Conservation (phyloP, 140 eudicot genomes). For the Senecio squalidus region DNA sequence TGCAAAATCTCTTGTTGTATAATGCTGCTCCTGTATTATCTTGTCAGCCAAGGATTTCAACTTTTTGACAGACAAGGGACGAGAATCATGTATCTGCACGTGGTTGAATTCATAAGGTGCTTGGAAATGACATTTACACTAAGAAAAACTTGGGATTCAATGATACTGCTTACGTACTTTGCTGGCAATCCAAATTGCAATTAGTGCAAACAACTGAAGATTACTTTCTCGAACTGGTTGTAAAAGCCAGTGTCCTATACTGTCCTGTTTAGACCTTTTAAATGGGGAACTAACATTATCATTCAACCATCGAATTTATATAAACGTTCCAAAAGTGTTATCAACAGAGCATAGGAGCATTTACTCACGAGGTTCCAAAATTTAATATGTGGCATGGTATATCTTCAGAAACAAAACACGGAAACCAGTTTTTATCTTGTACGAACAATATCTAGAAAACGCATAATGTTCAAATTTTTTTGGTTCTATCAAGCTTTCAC, state of each 20-base stretch:
- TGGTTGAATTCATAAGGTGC: conserved; percentile 11
- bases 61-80: conserved; percentile 44
- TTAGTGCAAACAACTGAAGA: conserved; percentile 75
- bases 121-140: neutral
- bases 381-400: neutral
- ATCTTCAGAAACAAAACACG: neutral
- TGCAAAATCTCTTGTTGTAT: conserved; percentile 54
- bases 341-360: conserved; percentile 1
- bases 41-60: conserved; percentile 56
- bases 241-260: conserved; percentile 47
- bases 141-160: conserved; percentile 22
- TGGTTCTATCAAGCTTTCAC: too few species aligned
- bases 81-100: conserved; percentile 62
- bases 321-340: neutral
- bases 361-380: neutral
- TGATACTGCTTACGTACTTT: conserved; percentile 43
- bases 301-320: neutral
- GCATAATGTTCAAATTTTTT: too few species aligned
- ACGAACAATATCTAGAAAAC: too few species aligned
- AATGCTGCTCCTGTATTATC: conserved; percentile 68
- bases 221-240: conserved; percentile 68
- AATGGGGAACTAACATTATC: conserved; percentile 3
- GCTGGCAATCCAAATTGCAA: conserved; percentile 82
- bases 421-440: too few species aligned
- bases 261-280: conserved; percentile 32